Base-by-base conservation (phyloP, 208 protist species). In the Crithidia mellificae region DNA sequence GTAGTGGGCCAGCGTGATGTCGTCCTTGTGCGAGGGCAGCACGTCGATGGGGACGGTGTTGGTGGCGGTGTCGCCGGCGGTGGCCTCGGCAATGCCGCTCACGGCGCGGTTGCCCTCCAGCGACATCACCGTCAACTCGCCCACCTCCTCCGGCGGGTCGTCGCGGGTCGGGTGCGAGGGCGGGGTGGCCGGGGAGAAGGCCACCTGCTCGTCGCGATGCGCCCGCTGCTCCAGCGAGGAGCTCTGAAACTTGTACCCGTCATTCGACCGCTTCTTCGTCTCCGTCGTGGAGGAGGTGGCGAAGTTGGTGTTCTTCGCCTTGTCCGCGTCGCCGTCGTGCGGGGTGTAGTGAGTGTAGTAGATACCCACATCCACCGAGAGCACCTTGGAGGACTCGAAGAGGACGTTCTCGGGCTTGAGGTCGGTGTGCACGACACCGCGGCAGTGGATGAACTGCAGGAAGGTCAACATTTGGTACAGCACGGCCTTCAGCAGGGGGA, bases 391-490 rank as follows among this genome's bases (percentile, higher is more conserved):
- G 29, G 75, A 84, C 58, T 95, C 85, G 59, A 95, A 89, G 41
- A 95, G 70, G 8, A 98, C 92, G 66, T 99, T 99, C 77, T 99
- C 97, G 3, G 97, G 92, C 71, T 99, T 99, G 20, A 99, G 66
- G 74, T 99, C 98, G 0, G 97, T 99, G 85, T 99, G 98, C 57
- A 99, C 98, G 73, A 99, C 98, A 52, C 91, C 62, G 52, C 97
- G 91, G 8, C 59, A 73, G 78, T 98, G 95, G 14, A 99, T 78
- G 81, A 98, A 98, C 50, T 98, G 93, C 9, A 99, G 81, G 7
- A 77, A 97, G 19, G 95, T 74, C n/a, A 96, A 85, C 22, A 97
- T 84, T 74, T 96, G 89, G 17, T 80, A 72, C 15, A 84, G 72
- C 50, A 99, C 98, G 63, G 73, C 80, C 80, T 98, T 98, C 9